phyloP scores from a whole-genome alignment of 345 rosid genomes.

The Populus ilicifolia region DNA sequence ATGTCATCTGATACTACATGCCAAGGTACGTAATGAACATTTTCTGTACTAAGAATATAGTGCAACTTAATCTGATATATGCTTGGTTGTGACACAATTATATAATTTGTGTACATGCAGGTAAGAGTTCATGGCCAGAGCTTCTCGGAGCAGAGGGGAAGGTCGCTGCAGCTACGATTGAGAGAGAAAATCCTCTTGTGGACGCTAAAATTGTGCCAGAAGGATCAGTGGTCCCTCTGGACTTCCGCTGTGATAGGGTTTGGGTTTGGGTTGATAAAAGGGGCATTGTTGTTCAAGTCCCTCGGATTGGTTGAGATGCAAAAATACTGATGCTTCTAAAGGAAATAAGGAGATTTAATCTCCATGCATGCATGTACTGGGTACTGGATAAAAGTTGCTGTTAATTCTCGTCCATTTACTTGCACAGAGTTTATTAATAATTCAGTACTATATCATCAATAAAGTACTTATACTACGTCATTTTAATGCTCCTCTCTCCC shows the following conservation, averaged over 20 bases:
- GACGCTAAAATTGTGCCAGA: slow-evolving; percentile 2
- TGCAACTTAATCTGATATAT: background rate
- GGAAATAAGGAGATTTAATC: background rate
- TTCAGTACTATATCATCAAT: background rate
- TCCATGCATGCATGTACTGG: background rate
- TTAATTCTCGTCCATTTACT: no score
- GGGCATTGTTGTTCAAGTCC: slow-evolving; percentile 6
- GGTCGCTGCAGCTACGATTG: slow-evolving; percentile 2
- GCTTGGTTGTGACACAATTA: background rate
- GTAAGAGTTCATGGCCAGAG: slow-evolving; percentile 29
- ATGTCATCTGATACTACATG: background rate
- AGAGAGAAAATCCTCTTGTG: slow-evolving; percentile 18
- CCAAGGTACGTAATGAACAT: background rate
- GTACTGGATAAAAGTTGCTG: background rate
- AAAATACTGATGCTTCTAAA: background rate
- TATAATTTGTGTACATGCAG: slow-evolving; percentile 3
- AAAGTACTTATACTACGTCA: background rate
- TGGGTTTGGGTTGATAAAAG: slow-evolving; percentile 8
- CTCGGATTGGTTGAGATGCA: background rate
- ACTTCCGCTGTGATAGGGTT: slow-evolving; percentile 7
- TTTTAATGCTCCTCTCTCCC: no score
- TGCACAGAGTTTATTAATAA: background rate
- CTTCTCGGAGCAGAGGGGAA: slow-evolving; percentile 4
- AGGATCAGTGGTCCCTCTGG: background rate
- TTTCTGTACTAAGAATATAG: background rate